Base-by-base conservation (phyloP, 169 alveolate species). In the Cryptosporidium sp. region DNA sequence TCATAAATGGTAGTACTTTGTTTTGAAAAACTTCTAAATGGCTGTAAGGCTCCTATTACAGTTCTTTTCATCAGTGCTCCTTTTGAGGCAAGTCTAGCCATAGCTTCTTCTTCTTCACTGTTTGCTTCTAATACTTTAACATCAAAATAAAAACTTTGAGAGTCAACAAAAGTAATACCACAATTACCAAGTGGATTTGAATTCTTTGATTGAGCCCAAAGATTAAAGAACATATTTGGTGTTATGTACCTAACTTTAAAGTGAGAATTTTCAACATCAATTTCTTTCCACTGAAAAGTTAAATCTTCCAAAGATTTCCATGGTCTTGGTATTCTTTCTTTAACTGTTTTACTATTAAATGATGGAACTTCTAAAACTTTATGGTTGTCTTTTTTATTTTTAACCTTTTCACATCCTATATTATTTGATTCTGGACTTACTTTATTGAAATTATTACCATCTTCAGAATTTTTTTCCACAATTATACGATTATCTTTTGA, bases 11-110 rank as follows among this genome's bases (percentile, higher is more conserved):
- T 43, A 4, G 89, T 62, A 18, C 89, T 80, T 21, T 65, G 71
- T 18, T 29, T 80, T 8, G 89, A 37, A 21, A 80, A 80, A 12
- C 80, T 80, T 80, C 65, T 80, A 29, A 61, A 80, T 10, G 89
- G 89, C 18, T 80, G 89, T 23, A 80, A 23, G 18, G 89, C 89
- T 26, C 89, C 89, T 18, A 62, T 80, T 39, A 80, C 89, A 31
- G 89, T 80, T 80, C 50, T 80, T 41, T 80, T 80, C 89, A 80
- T 65, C 10, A 80, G 33, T 23, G 89, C 89, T 59, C 89, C 89
- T 48, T 65, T 80, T 31, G 89, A 80, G 6, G 89, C 75, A 9
- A 80, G 50, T 80, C 75, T 58, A 29, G 89, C 89, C 65, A 80
- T 80, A 0, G 89, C 89, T 26, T 59, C 75, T 2, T 80, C 89